Conservation (phyloP, 345 rosid genomes). For the Kandelia obovata region DNA sequence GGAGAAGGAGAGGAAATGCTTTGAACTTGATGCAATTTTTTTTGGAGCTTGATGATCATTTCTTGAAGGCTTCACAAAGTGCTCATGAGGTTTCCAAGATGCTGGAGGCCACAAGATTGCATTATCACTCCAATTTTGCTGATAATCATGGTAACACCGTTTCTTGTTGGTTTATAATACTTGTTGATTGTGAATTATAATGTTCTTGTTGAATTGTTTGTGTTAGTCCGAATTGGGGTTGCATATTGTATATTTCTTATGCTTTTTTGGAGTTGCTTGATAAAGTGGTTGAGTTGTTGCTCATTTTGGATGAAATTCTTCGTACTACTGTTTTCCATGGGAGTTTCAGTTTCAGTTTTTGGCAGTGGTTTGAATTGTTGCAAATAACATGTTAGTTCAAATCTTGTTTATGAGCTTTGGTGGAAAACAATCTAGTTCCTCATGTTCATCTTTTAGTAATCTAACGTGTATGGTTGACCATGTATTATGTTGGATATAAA, state of each 20-base stretch:
- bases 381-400: no score
- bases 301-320: no score
- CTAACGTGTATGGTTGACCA: no score
- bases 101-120: conserved; percentile 89
- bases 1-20: conserved; percentile 13
- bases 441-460: no score
- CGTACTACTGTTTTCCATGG: no score
- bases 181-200: neutral
- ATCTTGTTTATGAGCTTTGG: no score
- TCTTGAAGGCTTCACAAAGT: conserved; percentile 84
- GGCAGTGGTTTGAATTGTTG: no score
- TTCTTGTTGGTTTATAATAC: neutral
- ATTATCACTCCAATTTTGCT: conserved; percentile 98
- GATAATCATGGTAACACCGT: conserved; percentile 69
- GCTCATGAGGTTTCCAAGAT: conserved; percentile 91
- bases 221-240: neutral
- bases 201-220: neutral
- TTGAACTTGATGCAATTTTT: conserved; percentile 51
- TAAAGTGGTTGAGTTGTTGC: no score
- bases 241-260: neutral
- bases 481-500: no score
- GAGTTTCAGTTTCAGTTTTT: no score
- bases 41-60: conserved; percentile 73
- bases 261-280: no score
- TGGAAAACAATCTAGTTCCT: no score